These are phyloP conservation scores for Corylus avellana DNA, from an alignment of 306 rosid genomes.

Conservation along the genomic window DNA sequence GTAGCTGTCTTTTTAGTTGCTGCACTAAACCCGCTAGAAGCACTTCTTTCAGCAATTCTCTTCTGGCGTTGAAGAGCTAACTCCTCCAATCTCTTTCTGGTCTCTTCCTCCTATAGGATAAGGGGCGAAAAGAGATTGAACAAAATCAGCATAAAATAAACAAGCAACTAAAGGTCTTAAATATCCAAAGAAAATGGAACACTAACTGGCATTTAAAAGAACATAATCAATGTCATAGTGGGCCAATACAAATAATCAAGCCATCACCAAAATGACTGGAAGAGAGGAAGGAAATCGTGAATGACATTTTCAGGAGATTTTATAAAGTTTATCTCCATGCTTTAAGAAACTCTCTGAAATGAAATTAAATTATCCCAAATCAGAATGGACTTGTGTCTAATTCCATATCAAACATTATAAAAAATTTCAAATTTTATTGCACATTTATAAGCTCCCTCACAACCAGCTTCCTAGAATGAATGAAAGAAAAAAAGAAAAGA, in stretches of 20 bases:
- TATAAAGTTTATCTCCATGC: neutral
- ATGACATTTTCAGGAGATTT: neutral
- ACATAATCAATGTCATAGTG: neutral
- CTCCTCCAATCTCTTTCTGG: conserved; percentile 74
- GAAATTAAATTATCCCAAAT: neutral
- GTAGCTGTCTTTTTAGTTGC: conserved; percentile 45
- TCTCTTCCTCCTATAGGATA: conserved; percentile 76
- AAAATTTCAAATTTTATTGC: neutral
- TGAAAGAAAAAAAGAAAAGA: neutral
- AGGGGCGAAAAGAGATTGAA: conserved; percentile 22
- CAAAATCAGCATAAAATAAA: conserved; percentile 1
- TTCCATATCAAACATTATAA: neutral
- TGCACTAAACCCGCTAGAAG: conserved; percentile 33
- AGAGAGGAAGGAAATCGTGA: neutral
- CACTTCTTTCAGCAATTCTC: conserved; percentile 92
- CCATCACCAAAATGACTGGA: neutral
- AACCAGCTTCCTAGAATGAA: neutral
- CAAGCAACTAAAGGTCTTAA: conserved; percentile 5
- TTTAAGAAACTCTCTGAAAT: neutral
- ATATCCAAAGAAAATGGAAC: conserved; percentile 7
- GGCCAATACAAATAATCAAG: neutral
- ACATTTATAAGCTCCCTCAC: neutral
- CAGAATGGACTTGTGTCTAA: neutral
- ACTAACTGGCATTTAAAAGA: neutral
- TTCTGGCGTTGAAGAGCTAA: conserved; percentile 66